Evolutionary conservation across 2,329 filamentous ascomycete species (phyloP), one percentile per base, ranked within the genome.

Genomic region (Trichoderma koningii): DNA sequence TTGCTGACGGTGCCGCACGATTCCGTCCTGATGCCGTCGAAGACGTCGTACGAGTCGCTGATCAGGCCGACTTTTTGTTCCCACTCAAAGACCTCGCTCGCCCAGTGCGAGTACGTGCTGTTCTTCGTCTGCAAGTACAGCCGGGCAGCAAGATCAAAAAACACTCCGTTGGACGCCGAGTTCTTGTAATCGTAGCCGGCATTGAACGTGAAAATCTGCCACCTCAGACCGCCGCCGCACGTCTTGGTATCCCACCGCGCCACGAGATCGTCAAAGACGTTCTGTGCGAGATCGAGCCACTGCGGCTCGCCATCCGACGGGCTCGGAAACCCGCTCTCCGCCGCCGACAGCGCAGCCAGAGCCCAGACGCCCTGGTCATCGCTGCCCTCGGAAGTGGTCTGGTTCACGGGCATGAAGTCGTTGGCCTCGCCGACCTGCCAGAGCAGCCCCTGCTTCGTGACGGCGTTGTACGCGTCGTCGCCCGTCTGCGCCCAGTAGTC

Each of bases 351-450:
- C 56, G 87, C 89, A 0, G 90, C 85, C 77, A 92, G 82, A 3
- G 83, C 89, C 90, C 90, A 93, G 76, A 92, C 91, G 2, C 88
- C 86, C 75, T 90, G 87, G 71, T 90, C 87, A 68, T 90, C 88
- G 74, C 89, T 90, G 67, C 86, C 86, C 52, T 80, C 71, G 1
- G 78, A 79, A 28, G 76, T 74, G 12, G 82, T 83, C 72, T 85
- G 83, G 72, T 87, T 87, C 6, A 71, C 68, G 1, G 86, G 86
- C 84, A 87, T 86, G 73, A 81, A 88, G 73, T 88, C 81, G 28
- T 72, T 69, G 67, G 83, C 79, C 30, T 80, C 77, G 42, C 84
- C 83, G 23, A 77, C 78, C 71, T 88, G 86, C 70, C 84, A 82
- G 12, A 83, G 71, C 69, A 89, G 70, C 1, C 81, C 86, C 71